Percentiles rank a stretch among this genome's conserved stretches.
phyloP scores from a whole-genome alignment of 768 basidiomycete genomes.

The Leccinellum luteum region DNA sequence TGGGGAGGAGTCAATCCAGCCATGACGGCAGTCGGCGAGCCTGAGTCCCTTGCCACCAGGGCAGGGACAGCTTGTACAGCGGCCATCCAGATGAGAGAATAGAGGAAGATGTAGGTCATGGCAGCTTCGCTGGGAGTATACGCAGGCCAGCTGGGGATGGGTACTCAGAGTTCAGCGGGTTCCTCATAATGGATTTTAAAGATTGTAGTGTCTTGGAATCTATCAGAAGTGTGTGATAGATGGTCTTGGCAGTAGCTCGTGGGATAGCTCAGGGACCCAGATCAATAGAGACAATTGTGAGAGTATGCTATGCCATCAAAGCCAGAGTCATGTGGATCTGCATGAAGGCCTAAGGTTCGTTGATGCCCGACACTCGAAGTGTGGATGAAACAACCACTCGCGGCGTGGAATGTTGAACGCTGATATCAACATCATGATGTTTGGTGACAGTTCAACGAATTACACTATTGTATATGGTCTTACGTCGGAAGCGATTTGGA shows the following conservation, averaged over 20 bases:
- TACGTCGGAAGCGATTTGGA: too few relatives aligned
- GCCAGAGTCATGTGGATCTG: not conserved
- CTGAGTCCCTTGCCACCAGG: constrained; percentile 24
- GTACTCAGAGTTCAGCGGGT: not conserved
- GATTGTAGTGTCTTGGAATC: not conserved
- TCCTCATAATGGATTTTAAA: not conserved
- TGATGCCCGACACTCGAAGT: too few relatives aligned
- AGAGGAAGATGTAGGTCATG: constrained; percentile 6
- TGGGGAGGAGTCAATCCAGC: constrained; percentile 37
- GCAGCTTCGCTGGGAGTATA: not conserved
- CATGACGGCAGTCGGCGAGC: too few relatives aligned
- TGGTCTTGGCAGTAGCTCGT: not conserved
- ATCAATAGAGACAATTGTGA: not conserved
- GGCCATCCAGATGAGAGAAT: constrained; percentile 7
- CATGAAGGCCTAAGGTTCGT: not conserved
- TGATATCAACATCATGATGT: too few relatives aligned
- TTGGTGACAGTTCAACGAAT: too few relatives aligned
- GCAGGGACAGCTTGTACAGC: constrained; percentile 15
- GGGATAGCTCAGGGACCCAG: not conserved
- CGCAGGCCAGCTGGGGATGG: not conserved
- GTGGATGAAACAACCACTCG: too few relatives aligned
- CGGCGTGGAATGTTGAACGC: too few relatives aligned
- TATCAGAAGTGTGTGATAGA: not conserved
- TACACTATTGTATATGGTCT: too few relatives aligned
- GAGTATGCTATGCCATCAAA: not conserved